These are phyloP conservation scores for Penicillium digitatum DNA, from an alignment of 2,329 filamentous ascomycete species.

Conservation along the genomic window DNA sequence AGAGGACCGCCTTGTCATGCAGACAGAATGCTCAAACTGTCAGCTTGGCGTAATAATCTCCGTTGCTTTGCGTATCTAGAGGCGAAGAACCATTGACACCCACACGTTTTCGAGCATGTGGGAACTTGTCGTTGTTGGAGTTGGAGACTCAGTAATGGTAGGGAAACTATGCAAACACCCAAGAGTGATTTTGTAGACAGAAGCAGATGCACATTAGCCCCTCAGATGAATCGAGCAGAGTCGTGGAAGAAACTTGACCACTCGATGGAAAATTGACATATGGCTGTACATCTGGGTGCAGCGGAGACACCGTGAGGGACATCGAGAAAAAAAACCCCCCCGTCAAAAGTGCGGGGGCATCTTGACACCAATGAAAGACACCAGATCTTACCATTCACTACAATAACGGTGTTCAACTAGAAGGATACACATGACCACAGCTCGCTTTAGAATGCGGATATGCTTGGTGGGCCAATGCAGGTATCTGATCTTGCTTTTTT, in stretches of 20 bases:
- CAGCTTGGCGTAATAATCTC: constrained; percentile 16
- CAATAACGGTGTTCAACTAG: too few relatives aligned
- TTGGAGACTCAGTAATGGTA: constrained; percentile 11
- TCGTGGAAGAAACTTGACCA: too few relatives aligned
- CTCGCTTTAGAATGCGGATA: too few relatives aligned
- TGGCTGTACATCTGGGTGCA: neutral
- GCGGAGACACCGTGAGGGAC: too few relatives aligned
- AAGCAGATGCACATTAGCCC: neutral
- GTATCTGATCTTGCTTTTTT: too few relatives aligned
- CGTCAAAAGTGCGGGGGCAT: neutral
- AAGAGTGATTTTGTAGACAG: too few relatives aligned
- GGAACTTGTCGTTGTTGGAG: constrained; percentile 22
- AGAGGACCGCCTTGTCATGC: constrained; percentile 17
- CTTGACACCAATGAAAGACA: too few relatives aligned
- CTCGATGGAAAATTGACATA: neutral
- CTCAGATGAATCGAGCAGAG: neutral
- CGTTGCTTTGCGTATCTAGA: constrained; percentile 18
- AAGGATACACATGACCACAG: too few relatives aligned
- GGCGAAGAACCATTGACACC: constrained; percentile 23
- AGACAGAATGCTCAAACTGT: constrained; percentile 17
- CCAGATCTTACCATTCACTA: too few relatives aligned
- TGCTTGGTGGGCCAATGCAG: too few relatives aligned
- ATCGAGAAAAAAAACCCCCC: neutral
- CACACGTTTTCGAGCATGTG: constrained; percentile 18
- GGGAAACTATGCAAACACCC: neutral